Base-by-base conservation (phyloP, 306 rosid species). In the Biancaea sappan region DNA sequence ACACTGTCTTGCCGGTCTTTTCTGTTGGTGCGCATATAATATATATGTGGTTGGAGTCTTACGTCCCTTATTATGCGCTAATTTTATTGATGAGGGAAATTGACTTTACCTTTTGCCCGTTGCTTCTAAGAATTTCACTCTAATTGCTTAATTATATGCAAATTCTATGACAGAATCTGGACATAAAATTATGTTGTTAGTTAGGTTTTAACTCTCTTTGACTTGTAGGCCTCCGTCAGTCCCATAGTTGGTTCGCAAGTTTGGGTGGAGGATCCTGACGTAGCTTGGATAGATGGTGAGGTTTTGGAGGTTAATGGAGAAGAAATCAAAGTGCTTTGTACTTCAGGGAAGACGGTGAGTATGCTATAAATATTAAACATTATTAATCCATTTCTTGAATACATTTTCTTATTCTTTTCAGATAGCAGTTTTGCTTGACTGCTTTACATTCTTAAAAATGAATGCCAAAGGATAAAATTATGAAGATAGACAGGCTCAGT, bases 231-330 rank as follows among this genome's bases (percentile, higher is more conserved):
- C 80, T 82, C 81, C 66, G 46, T 81, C 38, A 84, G 62, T 82
- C 90, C 76, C 47, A 72, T 66, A 54, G 86, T 84, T 79, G 97
- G 97, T 24, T 76, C 96, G 35, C 82, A 79, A 66, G 81, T 92
- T 64, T 92, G 97, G 97, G 74, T 92, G 75, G 97, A 89, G 87
- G 93, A 92, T 80, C 82, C 84, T 28, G 87, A 84, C 47, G 88
- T 41, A 77, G 92, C 96, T 64, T 92, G 97, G 97, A 62, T 89
- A 41, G 93, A 92, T 58, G 96, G 96, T 29, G 93, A 92, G 80
- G 87, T 92, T 76, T 60, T 80, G 75, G 86, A 82, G 84, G 81
- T 86, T 72, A 81, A 82, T 24, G 88, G 93, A 52, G 88, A 84
- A 61, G 83, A 78, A 51, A 75, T 89, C 77, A 88, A 84, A 78